Evolutionary conservation across 1,284 basidiomycete species (phyloP), one percentile per base, ranked within the genome.

Genomic region (Coriolopsis trogii): DNA sequence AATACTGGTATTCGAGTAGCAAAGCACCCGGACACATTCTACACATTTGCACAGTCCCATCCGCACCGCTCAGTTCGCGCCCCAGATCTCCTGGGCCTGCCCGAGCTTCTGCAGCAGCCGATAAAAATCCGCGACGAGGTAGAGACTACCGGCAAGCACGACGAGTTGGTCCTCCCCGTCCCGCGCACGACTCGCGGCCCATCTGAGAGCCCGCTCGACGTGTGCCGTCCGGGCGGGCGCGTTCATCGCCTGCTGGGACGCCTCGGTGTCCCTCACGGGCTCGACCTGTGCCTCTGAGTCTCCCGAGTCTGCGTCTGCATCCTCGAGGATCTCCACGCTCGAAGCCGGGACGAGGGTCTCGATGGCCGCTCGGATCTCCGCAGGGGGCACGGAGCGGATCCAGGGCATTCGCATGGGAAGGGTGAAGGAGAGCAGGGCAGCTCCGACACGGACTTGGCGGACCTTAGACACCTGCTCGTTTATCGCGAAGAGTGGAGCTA

Each of bases 351-450:
- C 65, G 6, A 83, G 67, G 18, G 59, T 61, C 41, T 55, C 59
- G 36, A 82, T 78, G 0, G 73, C 75, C 23, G 71, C 66, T 13
- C 63, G 68, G 30, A 93, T 63, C 34, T 79, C 78, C 2, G 65
- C 67, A 2, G 80, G 75, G 3, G 81, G 67, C 0, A 87, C 84
- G 4, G 84, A 72, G 34, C 74, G 78, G 25, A 97, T 85, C 95
- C 95, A 98, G 0, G 94, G 91, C 95, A 98, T 97, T 4, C 86
- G 89, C 12, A 85, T 88, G 0, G 92, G 89, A 0, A 84, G 82
- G 1, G 86, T 81, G 58, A 91, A 88, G 36, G 70, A 69, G 24
- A 91, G 67, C 3, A 82, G 67, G 2, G 85, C 85, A 20, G 91
- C 78, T 20, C 67, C 71, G 20, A 73, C 34, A 25, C 50, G 43